A percentile compares a stretch with the other conserved stretches of the same genome.
These are phyloP conservation scores for Salix suchowensis DNA, from an alignment of 345 rosid genomes.

Conservation along the genomic window DNA sequence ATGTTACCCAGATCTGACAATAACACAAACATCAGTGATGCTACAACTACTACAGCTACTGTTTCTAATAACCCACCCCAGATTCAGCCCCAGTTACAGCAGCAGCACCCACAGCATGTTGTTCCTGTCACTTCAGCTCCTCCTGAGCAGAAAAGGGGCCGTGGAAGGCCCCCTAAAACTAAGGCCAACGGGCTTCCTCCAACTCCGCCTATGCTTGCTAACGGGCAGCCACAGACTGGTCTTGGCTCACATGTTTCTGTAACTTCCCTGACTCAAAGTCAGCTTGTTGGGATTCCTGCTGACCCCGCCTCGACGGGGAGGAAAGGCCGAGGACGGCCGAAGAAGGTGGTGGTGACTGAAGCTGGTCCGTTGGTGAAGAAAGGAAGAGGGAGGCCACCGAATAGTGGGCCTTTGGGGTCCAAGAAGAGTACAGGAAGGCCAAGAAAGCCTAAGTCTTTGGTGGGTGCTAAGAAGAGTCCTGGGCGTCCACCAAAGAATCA, in stretches of 20 bases:
- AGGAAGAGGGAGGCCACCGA: conserved; percentile 43
- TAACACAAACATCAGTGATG: background rate
- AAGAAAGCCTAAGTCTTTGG: conserved; percentile 32
- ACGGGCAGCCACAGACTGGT: background rate
- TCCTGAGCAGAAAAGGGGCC: conserved; percentile 45
- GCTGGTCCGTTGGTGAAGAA: conserved; percentile 13
- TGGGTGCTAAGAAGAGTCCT: conserved; percentile 24
- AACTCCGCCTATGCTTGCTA: background rate
- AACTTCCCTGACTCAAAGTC: background rate
- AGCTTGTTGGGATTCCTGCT: conserved; percentile 7
- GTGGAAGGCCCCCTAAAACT: conserved; percentile 69
- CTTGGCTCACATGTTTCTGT: background rate
- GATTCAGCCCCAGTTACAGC: background rate
- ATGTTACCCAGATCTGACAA: conserved; percentile 46
- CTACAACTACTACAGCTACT: background rate
- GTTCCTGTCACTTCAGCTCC: conserved; percentile 4
- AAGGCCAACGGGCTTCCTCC: conserved; percentile 5
- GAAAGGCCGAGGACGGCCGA: conserved; percentile 47
- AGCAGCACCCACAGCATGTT: background rate
- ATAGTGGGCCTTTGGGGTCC: conserved; percentile 11
- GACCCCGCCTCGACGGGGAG: background rate
- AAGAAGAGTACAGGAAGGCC: conserved; percentile 40
- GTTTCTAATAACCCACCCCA: conserved; percentile 10
- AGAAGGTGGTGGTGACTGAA: conserved; percentile 21
- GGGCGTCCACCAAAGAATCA: conserved; percentile 28